Conservation (phyloP, 2,329 filamentous ascomycete species). For the Chrysoporthe cubensis region DNA sequence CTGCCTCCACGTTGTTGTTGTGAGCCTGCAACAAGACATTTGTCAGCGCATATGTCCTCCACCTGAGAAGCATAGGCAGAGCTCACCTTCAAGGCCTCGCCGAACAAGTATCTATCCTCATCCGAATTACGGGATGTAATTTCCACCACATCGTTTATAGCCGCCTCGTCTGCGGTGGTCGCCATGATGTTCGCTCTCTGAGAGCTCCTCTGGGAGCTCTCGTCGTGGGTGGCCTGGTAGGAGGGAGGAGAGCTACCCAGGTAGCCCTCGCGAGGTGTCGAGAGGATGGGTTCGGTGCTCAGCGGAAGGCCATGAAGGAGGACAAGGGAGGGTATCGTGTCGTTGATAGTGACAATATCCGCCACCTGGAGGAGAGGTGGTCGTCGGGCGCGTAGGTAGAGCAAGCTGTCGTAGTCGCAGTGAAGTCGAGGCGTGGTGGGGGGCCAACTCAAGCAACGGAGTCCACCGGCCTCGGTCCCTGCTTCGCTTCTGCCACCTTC, state of each 20-base stretch:
- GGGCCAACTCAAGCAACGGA: constrained; percentile 1
- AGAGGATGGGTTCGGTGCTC: neutral
- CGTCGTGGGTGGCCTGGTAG: neutral
- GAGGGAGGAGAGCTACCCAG: neutral
- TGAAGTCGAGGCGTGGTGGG: constrained; percentile 4
- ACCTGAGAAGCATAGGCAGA: constrained; percentile 15
- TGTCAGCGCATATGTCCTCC: constrained; percentile 3
- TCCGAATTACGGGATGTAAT: neutral
- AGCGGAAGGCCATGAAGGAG: constrained; percentile 1
- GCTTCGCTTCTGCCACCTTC: neutral
- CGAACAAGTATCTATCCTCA: constrained; percentile 6
- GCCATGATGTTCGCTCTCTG: constrained; percentile 3
- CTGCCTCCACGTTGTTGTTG: constrained; percentile 50
- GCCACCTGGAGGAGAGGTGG: neutral
- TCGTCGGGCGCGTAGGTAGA: neutral
- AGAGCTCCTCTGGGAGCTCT: neutral
- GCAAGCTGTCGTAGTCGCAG: neutral
- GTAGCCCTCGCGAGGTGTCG: neutral
- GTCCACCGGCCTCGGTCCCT: neutral
- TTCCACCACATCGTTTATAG: constrained; percentile 1
- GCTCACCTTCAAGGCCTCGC: constrained; percentile 14
- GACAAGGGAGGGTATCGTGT: neutral
- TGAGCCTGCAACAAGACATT: constrained; percentile 41
- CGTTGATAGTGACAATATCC: neutral
- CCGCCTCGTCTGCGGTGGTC: neutral